Percentiles rank a stretch among this genome's conserved stretches.
phyloP scores from a whole-genome alignment of 2,329 filamentous ascomycete species.

The Aspergillus unguis region DNA sequence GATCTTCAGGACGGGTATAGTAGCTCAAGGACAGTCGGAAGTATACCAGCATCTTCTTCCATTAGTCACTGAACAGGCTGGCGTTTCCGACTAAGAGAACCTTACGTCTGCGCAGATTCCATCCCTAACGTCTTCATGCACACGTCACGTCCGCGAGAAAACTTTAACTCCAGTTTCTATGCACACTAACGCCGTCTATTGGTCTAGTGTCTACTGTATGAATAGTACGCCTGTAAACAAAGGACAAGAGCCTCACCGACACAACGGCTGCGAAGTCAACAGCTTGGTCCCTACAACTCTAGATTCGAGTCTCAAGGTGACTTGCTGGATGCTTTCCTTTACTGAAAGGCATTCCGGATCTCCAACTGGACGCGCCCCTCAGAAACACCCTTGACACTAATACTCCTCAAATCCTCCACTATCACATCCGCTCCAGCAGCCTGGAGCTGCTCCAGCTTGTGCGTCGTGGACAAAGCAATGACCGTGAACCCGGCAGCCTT shows the following conservation, averaged over 20 bases:
- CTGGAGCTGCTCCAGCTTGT: slow-evolving; percentile 67
- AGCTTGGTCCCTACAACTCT: not conserved
- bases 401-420: slow-evolving; percentile 71
- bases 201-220: slow-evolving; percentile 7
- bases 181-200: slow-evolving; percentile 8
- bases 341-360: slow-evolving; percentile 57
- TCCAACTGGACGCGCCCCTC: slow-evolving; percentile 64
- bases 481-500: slow-evolving; percentile 85
- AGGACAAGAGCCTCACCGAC: slow-evolving; percentile 1
- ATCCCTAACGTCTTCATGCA: not conserved
- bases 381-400: slow-evolving; percentile 58
- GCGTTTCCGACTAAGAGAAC: not conserved
- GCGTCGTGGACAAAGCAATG: slow-evolving; percentile 79
- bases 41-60: no score
- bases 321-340: slow-evolving; percentile 9
- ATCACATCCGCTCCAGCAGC: slow-evolving; percentile 85
- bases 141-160: slow-evolving; percentile 5
- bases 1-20: not conserved
- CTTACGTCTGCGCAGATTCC: slow-evolving; percentile 8
- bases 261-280: not conserved
- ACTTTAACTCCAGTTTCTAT: slow-evolving; percentile 6
- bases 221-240: not conserved
- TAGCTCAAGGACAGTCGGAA: not conserved
- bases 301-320: no score
- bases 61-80: no score